phyloP scores from a whole-genome alignment of 1,284 basidiomycete genomes.

The Sporisorium reilianum region DNA sequence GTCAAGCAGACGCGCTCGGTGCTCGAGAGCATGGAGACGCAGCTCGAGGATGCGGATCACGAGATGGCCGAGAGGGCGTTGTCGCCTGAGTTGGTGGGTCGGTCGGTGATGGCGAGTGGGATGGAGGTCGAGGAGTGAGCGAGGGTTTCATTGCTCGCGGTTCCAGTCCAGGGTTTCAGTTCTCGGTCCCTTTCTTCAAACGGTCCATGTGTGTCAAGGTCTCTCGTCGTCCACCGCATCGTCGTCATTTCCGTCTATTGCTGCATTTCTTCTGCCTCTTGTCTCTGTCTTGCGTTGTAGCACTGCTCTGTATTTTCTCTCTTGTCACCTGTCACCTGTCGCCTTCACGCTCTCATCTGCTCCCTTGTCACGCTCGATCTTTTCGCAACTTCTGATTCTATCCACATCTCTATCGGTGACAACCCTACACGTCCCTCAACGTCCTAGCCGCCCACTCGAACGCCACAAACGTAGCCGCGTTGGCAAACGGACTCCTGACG shows the following conservation, averaged over 20 bases:
- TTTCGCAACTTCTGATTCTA: neutral
- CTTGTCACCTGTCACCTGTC: neutral
- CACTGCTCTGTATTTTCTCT: neutral
- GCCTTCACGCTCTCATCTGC: too few species aligned
- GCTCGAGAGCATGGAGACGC: slow-evolving; percentile 9
- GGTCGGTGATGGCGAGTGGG: too few species aligned
- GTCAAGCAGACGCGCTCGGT: neutral
- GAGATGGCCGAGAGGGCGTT: slow-evolving; percentile 10
- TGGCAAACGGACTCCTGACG: slow-evolving; percentile 74
- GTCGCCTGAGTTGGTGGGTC: neutral
- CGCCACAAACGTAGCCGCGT: slow-evolving; percentile 67
- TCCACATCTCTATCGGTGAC: slow-evolving; percentile 1
- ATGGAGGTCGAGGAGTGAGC: slow-evolving; percentile 8
- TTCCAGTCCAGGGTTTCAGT: neutral
- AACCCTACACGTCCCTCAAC: slow-evolving; percentile 25
- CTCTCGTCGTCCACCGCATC: neutral
- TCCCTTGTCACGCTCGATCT: too few species aligned
- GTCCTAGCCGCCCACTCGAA: slow-evolving; percentile 59
- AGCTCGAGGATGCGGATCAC: slow-evolving; percentile 4
- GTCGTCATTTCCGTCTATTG: neutral
- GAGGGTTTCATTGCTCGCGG: neutral
- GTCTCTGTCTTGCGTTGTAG: neutral
- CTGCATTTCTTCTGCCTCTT: neutral
- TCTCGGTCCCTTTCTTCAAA: neutral
- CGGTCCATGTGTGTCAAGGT: neutral